Evolutionary conservation across 805 yeast genomes (phyloP), one percentile per base, ranked within the genome.

Genomic region (Torulaspora quercuum): DNA sequence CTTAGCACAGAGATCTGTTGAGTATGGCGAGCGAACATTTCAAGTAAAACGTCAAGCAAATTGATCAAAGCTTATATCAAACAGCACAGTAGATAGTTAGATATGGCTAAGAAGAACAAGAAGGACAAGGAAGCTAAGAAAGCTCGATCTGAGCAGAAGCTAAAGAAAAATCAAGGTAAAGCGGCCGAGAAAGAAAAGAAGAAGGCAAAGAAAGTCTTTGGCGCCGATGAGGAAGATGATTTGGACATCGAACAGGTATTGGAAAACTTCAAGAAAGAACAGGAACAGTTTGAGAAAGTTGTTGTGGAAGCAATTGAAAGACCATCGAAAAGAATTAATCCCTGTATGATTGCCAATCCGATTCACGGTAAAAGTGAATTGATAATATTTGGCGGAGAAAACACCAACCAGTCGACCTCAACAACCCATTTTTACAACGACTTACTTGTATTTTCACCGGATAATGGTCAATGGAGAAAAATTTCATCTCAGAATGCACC

Each of bases 41-140:
- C n/a, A n/a, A n/a, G n/a, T n/a, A 12, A 26, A 13, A 7, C 3
- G 6, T 8, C 7, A 26, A 26, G 19, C 8, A 16, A 15, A 26
- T 9, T 11, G 10, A 14, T 14, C 20, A 26, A 14, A 14, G 18
- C 21, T 22, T 22, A 11, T 22, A 13, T n/a, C 7, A 22, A 22
- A n/a, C 25, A 22, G 25, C 25, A 22, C 14, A 13, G 7, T n/a
- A 13, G 16, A 12, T 22, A 12, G n/a, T 7, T 10, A 26, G 38
- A 16, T 14, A 89, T 89, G 97, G 97, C 90, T 10, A 90, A 89
- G 67, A 84, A 76, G 59, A 80, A 72, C 44, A 87, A 86, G 65
- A 85, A 87, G 61, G 80, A 85, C 48, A 88, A 87, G 61, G 95
- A 85, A 31, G 86, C 95, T 50, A 87, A 87, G 63, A 88, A 87